phyloP scores from a whole-genome alignment of 2,329 filamentous ascomycete species.

The Claviceps quebecensis region DNA sequence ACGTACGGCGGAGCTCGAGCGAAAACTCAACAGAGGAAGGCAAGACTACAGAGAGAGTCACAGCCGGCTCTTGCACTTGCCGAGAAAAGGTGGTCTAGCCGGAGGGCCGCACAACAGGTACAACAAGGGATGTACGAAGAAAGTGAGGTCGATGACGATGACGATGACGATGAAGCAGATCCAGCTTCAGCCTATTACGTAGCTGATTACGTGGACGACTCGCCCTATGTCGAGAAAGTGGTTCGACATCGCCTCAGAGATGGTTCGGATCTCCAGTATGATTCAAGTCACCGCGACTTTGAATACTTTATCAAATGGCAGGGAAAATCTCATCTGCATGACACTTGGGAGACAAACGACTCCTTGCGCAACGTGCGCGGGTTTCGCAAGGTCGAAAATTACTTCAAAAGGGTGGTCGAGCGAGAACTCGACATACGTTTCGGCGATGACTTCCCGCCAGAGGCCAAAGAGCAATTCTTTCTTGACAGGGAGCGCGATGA shows the following conservation, averaged over 20 bases:
- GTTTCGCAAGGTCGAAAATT: conserved; percentile 84
- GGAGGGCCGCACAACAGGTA: conserved; percentile 67
- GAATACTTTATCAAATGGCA: conserved; percentile 96
- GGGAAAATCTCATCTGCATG: conserved; percentile 84
- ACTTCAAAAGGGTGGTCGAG: conserved; percentile 70
- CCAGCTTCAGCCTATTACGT: conserved; percentile 50
- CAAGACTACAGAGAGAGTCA: conserved; percentile 57
- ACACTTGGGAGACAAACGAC: conserved; percentile 81
- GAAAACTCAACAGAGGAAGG: conserved; percentile 59
- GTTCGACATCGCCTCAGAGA: conserved; percentile 73
- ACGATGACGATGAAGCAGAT: conserved; percentile 48
- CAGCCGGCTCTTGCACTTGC: conserved; percentile 52
- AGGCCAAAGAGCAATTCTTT: conserved; percentile 86
- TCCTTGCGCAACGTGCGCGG: conserved; percentile 65
- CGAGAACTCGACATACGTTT: conserved; percentile 66
- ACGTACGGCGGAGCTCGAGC: conserved; percentile 66
- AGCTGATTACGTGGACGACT: conserved; percentile 57
- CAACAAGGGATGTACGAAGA: conserved; percentile 51
- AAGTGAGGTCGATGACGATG: conserved; percentile 40
- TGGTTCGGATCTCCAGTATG: conserved; percentile 43
- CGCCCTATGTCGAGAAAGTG: conserved; percentile 79
- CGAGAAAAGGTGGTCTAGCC: conserved; percentile 84
- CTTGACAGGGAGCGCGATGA: conserved; percentile 87
- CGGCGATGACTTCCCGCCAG: conserved; percentile 62
- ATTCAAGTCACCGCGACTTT: conserved; percentile 58